Base-by-base conservation (phyloP, 768 basidiomycete genomes). In the Lactarius sanguifluus region DNA sequence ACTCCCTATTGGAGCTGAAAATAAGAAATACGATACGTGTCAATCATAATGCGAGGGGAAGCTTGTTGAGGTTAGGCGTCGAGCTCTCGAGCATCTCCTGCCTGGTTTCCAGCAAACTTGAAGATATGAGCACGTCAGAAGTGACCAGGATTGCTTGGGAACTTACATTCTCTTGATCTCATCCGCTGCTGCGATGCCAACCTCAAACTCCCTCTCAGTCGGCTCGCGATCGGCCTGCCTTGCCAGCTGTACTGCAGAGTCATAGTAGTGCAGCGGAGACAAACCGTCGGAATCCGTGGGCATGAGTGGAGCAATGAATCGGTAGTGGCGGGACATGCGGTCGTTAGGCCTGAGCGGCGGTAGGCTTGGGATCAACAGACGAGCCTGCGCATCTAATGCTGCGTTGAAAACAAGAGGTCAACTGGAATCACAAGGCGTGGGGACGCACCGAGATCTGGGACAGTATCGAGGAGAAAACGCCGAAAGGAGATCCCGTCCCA, bases 291-390 rank as follows among this genome's bases (percentile, higher is more conserved):
- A 85, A 66, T 89, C 86, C 64, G 75, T 77, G 73, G 78, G 50
- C 75, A 85, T 64, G 2, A 93, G 80, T 0, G 90, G 90, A 3
- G 83, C 76, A 41, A 93, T 82, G 76, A 89, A 91, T 52, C 91
- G 86, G 72, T 92, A 90, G 74, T 92, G 90, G 74, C 90, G 86
- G 57, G 89, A 79, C 88, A 92, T 88, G 69, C 90, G 86, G 5
- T 82, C 81, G 74, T 90, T 87, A 2, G 91, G 90, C 69, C 88
- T 87, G 71, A 89, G 75, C 20, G 77, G 71, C 15, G 91, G 92
- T 61, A 90, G 85, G 43, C 84, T 83, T 34, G 91, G 91, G 67
- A 93, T 89, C 47, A 92, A 82, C 57, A 83, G 74, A 70, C 86
- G 90, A 34, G 90, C 88, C 56, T 89, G 81, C 12, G 77, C 77